phyloP scores from a whole-genome alignment of 106 monocot species.

The Ottelia alismoides region DNA sequence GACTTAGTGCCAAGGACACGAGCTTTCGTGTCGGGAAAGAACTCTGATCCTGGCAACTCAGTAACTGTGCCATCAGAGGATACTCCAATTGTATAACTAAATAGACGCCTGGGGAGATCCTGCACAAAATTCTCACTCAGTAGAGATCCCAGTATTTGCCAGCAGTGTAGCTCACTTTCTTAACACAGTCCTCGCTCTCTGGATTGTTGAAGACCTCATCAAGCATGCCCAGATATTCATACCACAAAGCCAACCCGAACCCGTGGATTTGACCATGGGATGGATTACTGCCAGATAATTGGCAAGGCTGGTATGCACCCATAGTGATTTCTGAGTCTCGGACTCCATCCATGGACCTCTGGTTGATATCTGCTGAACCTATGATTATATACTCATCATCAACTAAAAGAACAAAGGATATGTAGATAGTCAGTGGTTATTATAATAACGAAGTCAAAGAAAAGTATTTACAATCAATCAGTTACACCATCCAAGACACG shows the following conservation, averaged over 20 bases:
- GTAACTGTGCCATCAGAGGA: slow-evolving; percentile 11
- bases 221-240: slow-evolving; percentile 28
- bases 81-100: slow-evolving; percentile 30
- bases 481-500: too few species aligned
- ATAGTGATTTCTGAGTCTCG: not conserved
- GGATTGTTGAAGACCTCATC: slow-evolving; percentile 11
- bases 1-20: slow-evolving; percentile 35
- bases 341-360: not conserved
- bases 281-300: not conserved
- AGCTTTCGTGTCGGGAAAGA: slow-evolving; percentile 57
- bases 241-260: slow-evolving; percentile 40
- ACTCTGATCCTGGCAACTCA: slow-evolving; percentile 24
- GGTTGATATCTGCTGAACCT: not conserved
- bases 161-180: slow-evolving; percentile 10
- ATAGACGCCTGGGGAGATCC: slow-evolving; percentile 41
- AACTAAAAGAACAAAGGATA: not conserved
- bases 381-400: not conserved
- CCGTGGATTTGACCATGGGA: slow-evolving; percentile 38
- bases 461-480: too few species aligned
- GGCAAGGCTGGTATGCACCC: not conserved
- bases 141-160: slow-evolving; percentile 19
- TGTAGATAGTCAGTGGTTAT: too few species aligned
- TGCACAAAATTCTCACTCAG: slow-evolving; percentile 5
- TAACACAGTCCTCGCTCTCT: slow-evolving; percentile 6
- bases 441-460: too few species aligned